Conservation (phyloP, 2,329 filamentous ascomycete species). For the Exophiala lecanii-corni region DNA sequence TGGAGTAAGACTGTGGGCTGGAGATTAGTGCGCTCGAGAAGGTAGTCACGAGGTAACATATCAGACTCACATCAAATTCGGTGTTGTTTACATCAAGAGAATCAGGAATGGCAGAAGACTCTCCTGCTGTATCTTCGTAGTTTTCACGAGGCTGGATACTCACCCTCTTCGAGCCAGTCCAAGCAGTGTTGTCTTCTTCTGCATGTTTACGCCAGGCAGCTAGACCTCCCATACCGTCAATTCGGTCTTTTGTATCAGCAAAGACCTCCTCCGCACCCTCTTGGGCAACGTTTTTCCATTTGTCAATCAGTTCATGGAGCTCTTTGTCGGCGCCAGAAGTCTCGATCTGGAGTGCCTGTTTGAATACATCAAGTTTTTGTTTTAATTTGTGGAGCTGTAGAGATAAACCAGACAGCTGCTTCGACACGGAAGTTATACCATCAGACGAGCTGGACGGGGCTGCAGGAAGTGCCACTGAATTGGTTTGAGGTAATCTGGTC, state of each 20-base stretch:
- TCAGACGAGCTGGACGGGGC: conserved; percentile 13
- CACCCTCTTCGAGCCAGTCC: conserved; percentile 24
- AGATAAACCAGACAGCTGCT: conserved; percentile 33
- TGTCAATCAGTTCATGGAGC: conserved; percentile 51
- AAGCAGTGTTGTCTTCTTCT: conserved; percentile 35
- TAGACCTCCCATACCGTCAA: conserved; percentile 61
- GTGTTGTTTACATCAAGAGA: too few species aligned
- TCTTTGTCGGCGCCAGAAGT: conserved; percentile 47
- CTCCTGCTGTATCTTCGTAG: too few species aligned
- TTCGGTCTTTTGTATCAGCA: conserved; percentile 53
- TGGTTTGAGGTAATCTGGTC: neutral
- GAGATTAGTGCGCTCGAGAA: conserved; percentile 20
- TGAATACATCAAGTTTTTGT: conserved; percentile 45
- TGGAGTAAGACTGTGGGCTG: conserved; percentile 55
- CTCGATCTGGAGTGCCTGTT: conserved; percentile 52
- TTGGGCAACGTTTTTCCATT: conserved; percentile 59
- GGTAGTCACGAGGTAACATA: too few species aligned
- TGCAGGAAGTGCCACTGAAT: conserved; percentile 9
- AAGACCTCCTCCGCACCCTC: conserved; percentile 66
- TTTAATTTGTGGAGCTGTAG: conserved; percentile 29
- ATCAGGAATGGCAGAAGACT: too few species aligned
- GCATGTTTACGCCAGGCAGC: conserved; percentile 51
- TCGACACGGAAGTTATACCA: conserved; percentile 4
- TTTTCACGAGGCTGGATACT: conserved; percentile 30
- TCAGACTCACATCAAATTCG: conserved; percentile 14